Conservation (phyloP, 768 basidiomycete species). For the Strobilomyces echinocephalus region DNA sequence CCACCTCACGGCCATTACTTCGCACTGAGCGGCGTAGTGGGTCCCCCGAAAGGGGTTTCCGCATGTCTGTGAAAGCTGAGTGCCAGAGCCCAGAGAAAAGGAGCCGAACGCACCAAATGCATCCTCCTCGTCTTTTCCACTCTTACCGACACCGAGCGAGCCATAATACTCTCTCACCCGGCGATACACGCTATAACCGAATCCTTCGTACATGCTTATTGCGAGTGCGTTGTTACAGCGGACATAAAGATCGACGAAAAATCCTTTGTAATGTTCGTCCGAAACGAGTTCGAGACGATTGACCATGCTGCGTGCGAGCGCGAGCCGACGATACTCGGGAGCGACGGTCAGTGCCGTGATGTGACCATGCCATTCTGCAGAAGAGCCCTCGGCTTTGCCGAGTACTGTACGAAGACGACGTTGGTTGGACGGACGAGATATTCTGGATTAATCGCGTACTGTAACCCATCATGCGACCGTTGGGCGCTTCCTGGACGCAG, state of each 20-base stretch:
- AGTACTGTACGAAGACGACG: conserved; percentile 53
- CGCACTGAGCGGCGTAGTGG: conserved; percentile 59
- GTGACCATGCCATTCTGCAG: conserved; percentile 85
- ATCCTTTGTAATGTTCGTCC: conserved; percentile 73
- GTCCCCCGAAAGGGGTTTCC: conserved; percentile 69
- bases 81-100: background rate
- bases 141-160: conserved; percentile 66
- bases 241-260: conserved; percentile 95
- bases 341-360: conserved; percentile 94
- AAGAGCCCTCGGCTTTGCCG: conserved; percentile 84
- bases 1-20: conserved; percentile 66
- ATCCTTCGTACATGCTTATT: conserved; percentile 84
- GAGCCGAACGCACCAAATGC: conserved; percentile 70
- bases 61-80: conserved; percentile 47
- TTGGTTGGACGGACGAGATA: conserved; percentile 6
- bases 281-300: conserved; percentile 79
- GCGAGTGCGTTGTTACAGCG: conserved; percentile 82
- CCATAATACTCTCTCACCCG: conserved; percentile 90
- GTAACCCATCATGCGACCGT: conserved; percentile 87
- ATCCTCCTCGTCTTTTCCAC: conserved; percentile 81
- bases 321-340: conserved; percentile 85
- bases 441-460: conserved; percentile 44
- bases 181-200: conserved; percentile 92
- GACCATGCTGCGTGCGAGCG: conserved; percentile 86
- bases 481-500: conserved; percentile 75